Percentiles rank a stretch among this genome's conserved stretches.
Conservation (phyloP, 2,329 filamentous ascomycete species). For the Sphaerulina musiva region DNA sequence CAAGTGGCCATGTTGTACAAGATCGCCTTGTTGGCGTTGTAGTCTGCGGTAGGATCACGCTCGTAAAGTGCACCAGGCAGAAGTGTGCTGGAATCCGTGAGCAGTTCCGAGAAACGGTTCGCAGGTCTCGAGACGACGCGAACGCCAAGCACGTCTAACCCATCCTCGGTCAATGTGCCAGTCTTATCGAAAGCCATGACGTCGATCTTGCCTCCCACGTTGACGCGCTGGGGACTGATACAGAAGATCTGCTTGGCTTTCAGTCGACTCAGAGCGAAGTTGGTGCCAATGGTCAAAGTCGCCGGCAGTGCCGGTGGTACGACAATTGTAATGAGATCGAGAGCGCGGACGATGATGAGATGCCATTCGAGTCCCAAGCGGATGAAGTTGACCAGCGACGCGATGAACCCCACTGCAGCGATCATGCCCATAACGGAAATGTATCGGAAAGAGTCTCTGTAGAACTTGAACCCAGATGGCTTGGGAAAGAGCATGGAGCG, state of each 20-base stretch:
- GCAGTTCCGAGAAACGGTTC: constrained; percentile 66
- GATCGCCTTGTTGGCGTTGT: constrained; percentile 60
- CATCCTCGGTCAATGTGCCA: constrained; percentile 94
- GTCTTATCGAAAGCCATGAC: constrained; percentile 98
- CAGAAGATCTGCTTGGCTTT: constrained; percentile 92
- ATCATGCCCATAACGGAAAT: constrained; percentile 93
- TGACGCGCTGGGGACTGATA: constrained; percentile 94
- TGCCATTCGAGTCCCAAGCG: constrained; percentile 78
- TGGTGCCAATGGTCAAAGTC: constrained; percentile 91
- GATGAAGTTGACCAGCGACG: constrained; percentile 89
- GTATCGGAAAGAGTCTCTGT: constrained; percentile 93
- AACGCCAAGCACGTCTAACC: constrained; percentile 84
- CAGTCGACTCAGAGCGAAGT: constrained; percentile 80
- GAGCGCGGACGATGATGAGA: constrained; percentile 80
- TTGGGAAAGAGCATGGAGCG: constrained; percentile 98
- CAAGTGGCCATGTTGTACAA: constrained; percentile 96
- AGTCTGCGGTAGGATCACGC: constrained; percentile 54
- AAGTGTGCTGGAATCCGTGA: constrained; percentile 58
- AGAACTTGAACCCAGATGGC: constrained; percentile 97
- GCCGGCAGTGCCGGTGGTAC: constrained; percentile 92
- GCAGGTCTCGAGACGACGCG: constrained; percentile 62
- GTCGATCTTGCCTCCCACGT: constrained; percentile 91
- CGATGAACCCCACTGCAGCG: constrained; percentile 78
- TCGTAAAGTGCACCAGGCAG: constrained; percentile 51
- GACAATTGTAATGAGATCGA: constrained; percentile 95